These are phyloP conservation scores for Flaveria linearis DNA, from an alignment of 129 eudicot species.

Conservation along the genomic window DNA sequence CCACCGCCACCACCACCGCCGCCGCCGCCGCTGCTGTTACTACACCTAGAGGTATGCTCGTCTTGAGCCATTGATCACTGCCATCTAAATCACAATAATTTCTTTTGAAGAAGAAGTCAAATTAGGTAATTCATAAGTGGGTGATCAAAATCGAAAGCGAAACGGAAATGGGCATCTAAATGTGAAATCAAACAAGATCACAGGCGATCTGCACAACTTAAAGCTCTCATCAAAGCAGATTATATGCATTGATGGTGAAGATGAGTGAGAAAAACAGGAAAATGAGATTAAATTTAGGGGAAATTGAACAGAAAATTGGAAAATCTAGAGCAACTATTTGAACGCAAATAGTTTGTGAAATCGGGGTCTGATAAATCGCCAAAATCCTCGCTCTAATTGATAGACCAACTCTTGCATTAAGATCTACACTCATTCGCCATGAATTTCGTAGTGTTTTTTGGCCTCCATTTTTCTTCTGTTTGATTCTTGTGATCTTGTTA, in stretches of 20 bases:
- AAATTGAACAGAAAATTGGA: conserved; percentile 24
- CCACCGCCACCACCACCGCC: conserved; percentile 29
- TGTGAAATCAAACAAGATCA: conserved; percentile 44
- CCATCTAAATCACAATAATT: conserved; percentile 54
- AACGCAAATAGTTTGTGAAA: conserved; percentile 35
- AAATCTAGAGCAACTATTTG: conserved; percentile 64
- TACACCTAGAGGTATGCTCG: conserved; percentile 57
- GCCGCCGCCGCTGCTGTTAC: conserved; percentile 33
- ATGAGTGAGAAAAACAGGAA: conserved; percentile 24
- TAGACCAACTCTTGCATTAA: conserved; percentile 58
- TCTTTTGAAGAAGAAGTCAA: conserved; percentile 31
- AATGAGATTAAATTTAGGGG: neutral
- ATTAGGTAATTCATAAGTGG: conserved; percentile 9
- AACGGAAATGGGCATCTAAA: conserved; percentile 48
- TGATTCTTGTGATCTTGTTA: conserved; percentile 4
- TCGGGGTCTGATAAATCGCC: conserved; percentile 49
- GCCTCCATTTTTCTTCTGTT: conserved; percentile 20
- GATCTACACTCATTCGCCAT: conserved; percentile 33
- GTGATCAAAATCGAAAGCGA: conserved; percentile 12
- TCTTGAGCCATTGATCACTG: conserved; percentile 68
- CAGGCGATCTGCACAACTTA: neutral
- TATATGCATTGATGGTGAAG: conserved; percentile 10
- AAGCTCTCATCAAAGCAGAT: conserved; percentile 26
- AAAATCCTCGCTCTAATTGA: conserved; percentile 76
- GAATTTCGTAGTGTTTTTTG: conserved; percentile 15